Base-by-base conservation (phyloP, 2,329 filamentous ascomycete genomes). In the Chalara sp. region DNA sequence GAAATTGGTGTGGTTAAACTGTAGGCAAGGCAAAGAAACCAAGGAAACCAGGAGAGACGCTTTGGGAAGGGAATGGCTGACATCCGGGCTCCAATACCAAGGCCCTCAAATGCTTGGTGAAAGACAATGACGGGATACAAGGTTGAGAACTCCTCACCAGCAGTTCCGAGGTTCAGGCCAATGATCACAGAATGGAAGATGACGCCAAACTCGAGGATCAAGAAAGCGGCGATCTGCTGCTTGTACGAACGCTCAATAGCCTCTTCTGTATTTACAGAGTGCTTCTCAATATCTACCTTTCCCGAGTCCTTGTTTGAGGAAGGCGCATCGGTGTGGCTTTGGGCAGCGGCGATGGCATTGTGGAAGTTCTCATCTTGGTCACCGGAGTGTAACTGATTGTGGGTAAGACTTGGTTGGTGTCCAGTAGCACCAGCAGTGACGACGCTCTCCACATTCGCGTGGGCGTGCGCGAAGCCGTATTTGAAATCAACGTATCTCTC, bases 101-200 rank as follows among this genome's bases (percentile, higher is more conserved):
- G 72, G 47, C 80, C 80, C 57, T 84, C 80, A 52, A 83, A 84
- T 8, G 76, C 74, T 60, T 84, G 80, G 57, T 84, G 80, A 67
- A 84, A 83, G 50, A 81, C 74, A 1, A 84, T 70, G 39, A 83
- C 80, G 3, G 76, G 74, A 61, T 81, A 81, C 2, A 83, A 69
- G 0, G 77, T 76, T 32, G 68, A 64, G 65, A 83, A 83, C 44
- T 82, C 79, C 0, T 72, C 65, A 29, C 78, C 75, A 0, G 75
- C 72, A n/a, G 81, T 78, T 6, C 77, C 81, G 7, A 84, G 68
- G 48, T 80, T 83, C 48, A 84, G 71, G 2, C 80, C 80, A 53
- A 83, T 82, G 62, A 84, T 80, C 46, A 83, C 74, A 4, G 76
- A 80, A 67, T 84, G 80, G 67, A 84, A 82, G 49, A 84, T 75